phyloP scores from a whole-genome alignment of 1,284 basidiomycete species.

The Cystobasidiaceae sp. region DNA sequence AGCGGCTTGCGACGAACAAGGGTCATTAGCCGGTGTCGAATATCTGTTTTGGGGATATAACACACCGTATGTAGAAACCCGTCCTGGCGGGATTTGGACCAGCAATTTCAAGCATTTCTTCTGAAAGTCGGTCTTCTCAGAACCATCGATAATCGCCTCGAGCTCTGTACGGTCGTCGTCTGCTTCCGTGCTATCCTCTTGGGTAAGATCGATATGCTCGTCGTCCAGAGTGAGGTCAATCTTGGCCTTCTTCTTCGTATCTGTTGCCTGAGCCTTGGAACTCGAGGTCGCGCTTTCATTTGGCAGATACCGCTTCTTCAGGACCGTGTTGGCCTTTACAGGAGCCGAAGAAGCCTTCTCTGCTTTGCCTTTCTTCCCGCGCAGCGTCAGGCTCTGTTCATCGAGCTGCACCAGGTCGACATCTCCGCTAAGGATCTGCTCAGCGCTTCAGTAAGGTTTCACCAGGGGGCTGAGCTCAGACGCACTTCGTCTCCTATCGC shows the following conservation, averaged over 20 bases:
- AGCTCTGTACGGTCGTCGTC: slow-evolving; percentile 7
- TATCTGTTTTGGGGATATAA: not conserved
- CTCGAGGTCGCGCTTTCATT: not conserved
- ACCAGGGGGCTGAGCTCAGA: too few relatives aligned
- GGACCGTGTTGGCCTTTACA: not conserved
- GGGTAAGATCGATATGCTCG: slow-evolving; percentile 8
- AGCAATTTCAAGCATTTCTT: slow-evolving; percentile 28
- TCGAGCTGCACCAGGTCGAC: slow-evolving; percentile 19
- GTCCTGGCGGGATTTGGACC: slow-evolving; percentile 18
- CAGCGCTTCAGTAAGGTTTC: too few relatives aligned
- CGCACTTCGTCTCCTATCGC: slow-evolving; percentile 11
- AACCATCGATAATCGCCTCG: slow-evolving; percentile 25
- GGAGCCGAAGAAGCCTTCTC: not conserved
- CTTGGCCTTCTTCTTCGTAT: not conserved
- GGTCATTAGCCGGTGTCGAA: not conserved
- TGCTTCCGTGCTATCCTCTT: not conserved
- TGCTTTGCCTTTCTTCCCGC: slow-evolving; percentile 23
- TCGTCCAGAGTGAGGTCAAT: not conserved
- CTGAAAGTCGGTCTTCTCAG: slow-evolving; percentile 28
- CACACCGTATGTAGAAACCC: slow-evolving; percentile 21
- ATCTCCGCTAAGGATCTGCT: slow-evolving; percentile 18
- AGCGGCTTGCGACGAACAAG: not conserved
- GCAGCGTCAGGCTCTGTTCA: slow-evolving; percentile 14
- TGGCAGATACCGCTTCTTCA: not conserved
- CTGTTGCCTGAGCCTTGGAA: not conserved